These are phyloP conservation scores for Xerophyta viscosa DNA, from an alignment of 106 monocot genomes.

Conservation along the genomic window DNA sequence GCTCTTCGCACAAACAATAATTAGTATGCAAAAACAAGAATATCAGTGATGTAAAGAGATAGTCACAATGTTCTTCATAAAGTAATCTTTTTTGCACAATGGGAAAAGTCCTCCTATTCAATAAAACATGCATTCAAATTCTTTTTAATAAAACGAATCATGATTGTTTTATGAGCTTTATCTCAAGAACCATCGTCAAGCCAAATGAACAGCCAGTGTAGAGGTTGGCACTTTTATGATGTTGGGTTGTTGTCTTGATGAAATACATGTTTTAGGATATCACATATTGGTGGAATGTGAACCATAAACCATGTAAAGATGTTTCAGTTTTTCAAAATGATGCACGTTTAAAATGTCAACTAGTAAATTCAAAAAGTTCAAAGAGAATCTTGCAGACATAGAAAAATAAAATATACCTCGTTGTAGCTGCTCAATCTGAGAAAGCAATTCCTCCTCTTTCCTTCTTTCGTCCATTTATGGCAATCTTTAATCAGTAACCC, in stretches of 20 bases:
- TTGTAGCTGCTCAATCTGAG: constrained; percentile 44
- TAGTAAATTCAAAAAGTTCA: background rate
- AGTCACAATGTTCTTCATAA: background rate
- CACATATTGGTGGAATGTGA: too few relatives aligned
- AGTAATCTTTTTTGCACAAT: background rate
- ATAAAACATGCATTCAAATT: too few relatives aligned
- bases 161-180: too few relatives aligned
- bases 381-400: background rate
- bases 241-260: too few relatives aligned
- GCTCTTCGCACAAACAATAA: constrained; percentile 34
- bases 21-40: background rate
- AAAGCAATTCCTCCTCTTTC: constrained; percentile 22
- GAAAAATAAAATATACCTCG: constrained; percentile 24
- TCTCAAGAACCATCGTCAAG: too few relatives aligned
- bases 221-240: too few relatives aligned
- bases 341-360: background rate
- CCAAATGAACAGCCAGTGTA: too few relatives aligned
- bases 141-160: too few relatives aligned
- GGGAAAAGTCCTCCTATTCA: too few relatives aligned
- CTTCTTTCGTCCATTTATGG: constrained; percentile 40
- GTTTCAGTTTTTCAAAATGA: background rate
- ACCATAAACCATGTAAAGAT: too few relatives aligned
- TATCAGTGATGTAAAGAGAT: background rate
- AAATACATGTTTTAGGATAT: too few relatives aligned
- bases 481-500: too few relatives aligned